These are phyloP conservation scores for Bathelium albidoporum DNA, from an alignment of 495 filamentous ascomycete genomes.

Conservation along the genomic window DNA sequence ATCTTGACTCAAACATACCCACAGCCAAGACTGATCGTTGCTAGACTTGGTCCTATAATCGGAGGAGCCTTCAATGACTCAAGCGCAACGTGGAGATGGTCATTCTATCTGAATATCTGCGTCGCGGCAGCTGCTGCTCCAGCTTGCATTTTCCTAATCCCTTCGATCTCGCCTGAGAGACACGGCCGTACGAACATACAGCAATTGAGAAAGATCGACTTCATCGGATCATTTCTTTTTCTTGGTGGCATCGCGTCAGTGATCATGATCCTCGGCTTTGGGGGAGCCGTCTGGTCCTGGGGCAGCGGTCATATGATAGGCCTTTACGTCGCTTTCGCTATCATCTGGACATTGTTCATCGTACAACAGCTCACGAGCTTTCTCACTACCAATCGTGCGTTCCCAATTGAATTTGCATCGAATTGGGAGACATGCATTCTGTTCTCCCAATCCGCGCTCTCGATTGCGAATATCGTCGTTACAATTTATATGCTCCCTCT, in stretches of 20 bases:
- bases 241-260: background rate
- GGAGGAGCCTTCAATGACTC: conserved; percentile 51
- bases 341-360: background rate
- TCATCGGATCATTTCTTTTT: background rate
- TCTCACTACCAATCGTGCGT: background rate
- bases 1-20: no score
- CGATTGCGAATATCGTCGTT: background rate
- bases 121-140: background rate
- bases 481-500: background rate
- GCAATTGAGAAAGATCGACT: background rate
- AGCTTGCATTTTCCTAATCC: background rate
- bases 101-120: conserved; percentile 16
- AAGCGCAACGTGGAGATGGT: conserved; percentile 37
- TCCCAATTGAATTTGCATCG: background rate
- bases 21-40: no score
- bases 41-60: conserved; percentile 51
- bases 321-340: background rate
- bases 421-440: background rate
- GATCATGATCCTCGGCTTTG: background rate
- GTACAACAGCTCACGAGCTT: background rate
- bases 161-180: background rate
- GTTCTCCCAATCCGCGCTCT: background rate
- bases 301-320: background rate
- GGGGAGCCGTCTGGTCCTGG: background rate
- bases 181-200: background rate